Conservation (phyloP, 2,329 filamentous ascomycete species). For the Xylaria sp. region DNA sequence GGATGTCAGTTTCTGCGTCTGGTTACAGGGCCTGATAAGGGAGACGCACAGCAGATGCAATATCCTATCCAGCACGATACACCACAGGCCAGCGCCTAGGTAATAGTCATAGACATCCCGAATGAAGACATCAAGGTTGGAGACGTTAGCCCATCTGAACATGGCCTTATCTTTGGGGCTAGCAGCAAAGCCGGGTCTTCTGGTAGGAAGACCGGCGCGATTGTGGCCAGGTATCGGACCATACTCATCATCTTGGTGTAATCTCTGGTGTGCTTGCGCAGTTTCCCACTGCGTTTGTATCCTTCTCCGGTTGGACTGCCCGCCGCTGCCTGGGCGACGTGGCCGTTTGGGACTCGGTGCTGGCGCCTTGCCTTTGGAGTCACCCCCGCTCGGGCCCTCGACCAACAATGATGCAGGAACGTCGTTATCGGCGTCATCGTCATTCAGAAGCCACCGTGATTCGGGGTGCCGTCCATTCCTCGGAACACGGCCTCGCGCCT, state of each 20-base stretch:
- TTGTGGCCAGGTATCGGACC: slow-evolving; percentile 24
- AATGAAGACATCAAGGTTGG: slow-evolving; percentile 87
- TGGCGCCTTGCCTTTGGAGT: slow-evolving; percentile 35
- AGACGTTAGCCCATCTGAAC: slow-evolving; percentile 92
- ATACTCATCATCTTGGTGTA: slow-evolving; percentile 50
- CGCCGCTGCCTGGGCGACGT: slow-evolving; percentile 44
- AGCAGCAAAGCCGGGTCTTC: slow-evolving; percentile 33
- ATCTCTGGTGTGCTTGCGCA: slow-evolving; percentile 56
- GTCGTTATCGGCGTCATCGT: slow-evolving; percentile 57
- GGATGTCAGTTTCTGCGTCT: slow-evolving; percentile 24
- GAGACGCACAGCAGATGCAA: slow-evolving; percentile 72
- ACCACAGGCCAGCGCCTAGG: slow-evolving; percentile 81
- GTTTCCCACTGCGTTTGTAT: slow-evolving; percentile 61
- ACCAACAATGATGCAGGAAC: slow-evolving; percentile 68
- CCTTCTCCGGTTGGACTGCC: slow-evolving; percentile 51
- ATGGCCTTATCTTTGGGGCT: slow-evolving; percentile 74
- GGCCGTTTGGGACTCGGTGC: slow-evolving; percentile 34
- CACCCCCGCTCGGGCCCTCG: slow-evolving; percentile 48
- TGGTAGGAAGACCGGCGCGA: slow-evolving; percentile 28
- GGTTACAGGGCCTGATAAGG: not conserved
- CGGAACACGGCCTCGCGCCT: slow-evolving; percentile 21
- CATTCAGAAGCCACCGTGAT: slow-evolving; percentile 40
- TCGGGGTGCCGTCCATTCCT: slow-evolving; percentile 26
- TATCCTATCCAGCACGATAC: slow-evolving; percentile 74
- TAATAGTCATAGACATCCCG: slow-evolving; percentile 87